Conservation (phyloP, 805 yeast species). For the Metschnikowia reukaufii region DNA sequence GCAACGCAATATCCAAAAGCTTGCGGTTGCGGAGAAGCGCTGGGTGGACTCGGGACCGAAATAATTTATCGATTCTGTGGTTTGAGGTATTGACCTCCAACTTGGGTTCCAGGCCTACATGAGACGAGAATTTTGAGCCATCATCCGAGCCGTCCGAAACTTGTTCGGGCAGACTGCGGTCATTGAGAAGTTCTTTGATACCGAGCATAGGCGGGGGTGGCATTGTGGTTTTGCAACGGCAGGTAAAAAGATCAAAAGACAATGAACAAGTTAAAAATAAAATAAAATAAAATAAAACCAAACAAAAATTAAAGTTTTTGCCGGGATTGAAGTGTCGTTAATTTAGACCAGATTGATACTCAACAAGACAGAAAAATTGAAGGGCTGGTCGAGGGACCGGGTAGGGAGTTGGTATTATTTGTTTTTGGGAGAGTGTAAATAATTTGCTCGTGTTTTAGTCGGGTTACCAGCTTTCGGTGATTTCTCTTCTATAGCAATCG, state of each 20-base stretch:
- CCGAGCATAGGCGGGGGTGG: constrained; percentile 19
- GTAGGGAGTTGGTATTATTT: too few species aligned
- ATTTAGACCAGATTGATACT: too few species aligned
- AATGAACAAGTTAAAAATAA: neutral
- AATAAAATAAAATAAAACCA: neutral
- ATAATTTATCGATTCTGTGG: constrained; percentile 11
- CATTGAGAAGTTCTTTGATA: constrained; percentile 21
- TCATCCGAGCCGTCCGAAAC: constrained; percentile 9
- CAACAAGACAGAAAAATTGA: too few species aligned
- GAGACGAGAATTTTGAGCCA: constrained; percentile 5
- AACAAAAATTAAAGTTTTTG: too few species aligned
- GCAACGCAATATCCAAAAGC: constrained; percentile 32
- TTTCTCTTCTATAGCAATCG: neutral
- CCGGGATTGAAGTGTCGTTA: too few species aligned
- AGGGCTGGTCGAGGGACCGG: too few species aligned
- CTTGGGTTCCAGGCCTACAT: constrained; percentile 10
- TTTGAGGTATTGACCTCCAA: constrained; percentile 12
- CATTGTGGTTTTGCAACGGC: neutral
- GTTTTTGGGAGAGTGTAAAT: too few species aligned
- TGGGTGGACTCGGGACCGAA: constrained; percentile 20
- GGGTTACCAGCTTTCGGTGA: too few species aligned
- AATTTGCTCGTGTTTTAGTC: too few species aligned
- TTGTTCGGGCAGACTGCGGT: constrained; percentile 7
- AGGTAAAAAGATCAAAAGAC: neutral
- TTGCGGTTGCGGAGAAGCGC: constrained; percentile 16